Conservation (phyloP, 108 stramenopile genomes). For the Skeletonema marinoi region DNA sequence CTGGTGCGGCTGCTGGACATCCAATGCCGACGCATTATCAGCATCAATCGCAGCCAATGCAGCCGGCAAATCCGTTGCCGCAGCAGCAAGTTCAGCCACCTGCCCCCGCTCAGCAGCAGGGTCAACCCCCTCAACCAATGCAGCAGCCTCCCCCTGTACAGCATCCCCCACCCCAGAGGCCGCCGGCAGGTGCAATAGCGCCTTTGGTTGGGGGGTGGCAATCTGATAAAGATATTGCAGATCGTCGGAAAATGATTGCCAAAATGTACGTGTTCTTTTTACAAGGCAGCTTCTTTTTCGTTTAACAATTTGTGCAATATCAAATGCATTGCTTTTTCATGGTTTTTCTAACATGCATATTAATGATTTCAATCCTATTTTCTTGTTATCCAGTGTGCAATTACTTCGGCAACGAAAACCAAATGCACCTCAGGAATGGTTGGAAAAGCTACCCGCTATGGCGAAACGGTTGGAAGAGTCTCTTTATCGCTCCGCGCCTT, state of each 20-base stretch:
- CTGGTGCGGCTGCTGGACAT: constrained; percentile 22
- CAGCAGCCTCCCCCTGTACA: constrained; percentile 46
- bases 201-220: constrained; percentile 92
- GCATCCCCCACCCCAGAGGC: constrained; percentile 29
- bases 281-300: background rate
- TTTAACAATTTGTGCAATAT: background rate
- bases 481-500: constrained; percentile 88
- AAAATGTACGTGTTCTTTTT: constrained; percentile 77
- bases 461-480: constrained; percentile 94
- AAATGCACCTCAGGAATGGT: constrained; percentile 94
- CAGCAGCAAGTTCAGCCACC: constrained; percentile 31
- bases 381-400: constrained; percentile 63
- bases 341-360: background rate
- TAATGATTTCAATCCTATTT: background rate
- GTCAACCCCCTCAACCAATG: constrained; percentile 34
- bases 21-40: constrained; percentile 49
- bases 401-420: constrained; percentile 93
- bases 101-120: constrained; percentile 10
- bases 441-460: constrained; percentile 96
- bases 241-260: constrained; percentile 92
- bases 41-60: constrained; percentile 33
- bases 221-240: constrained; percentile 85
- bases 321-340: constrained; percentile 4
- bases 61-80: constrained; percentile 17
- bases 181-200: constrained; percentile 47